Evolutionary conservation across 768 basidiomycete genomes (phyloP).

Genomic region (Tremella yokohamensis): DNA sequence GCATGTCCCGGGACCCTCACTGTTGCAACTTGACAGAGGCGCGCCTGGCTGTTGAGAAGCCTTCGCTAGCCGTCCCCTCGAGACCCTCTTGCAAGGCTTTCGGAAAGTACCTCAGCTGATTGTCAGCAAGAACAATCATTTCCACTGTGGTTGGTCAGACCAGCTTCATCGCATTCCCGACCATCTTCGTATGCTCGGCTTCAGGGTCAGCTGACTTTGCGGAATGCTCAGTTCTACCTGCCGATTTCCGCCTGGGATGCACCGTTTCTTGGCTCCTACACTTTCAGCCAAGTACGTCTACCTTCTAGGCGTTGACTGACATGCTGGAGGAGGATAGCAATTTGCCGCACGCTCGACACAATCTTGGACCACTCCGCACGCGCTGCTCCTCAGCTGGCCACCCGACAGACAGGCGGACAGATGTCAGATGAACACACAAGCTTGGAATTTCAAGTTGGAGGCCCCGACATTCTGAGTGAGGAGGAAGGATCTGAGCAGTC

Average conservation of each 20-base stretch:
- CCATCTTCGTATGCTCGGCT: background rate
- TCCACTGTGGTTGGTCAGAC: background rate
- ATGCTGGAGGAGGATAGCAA: conserved; percentile 58
- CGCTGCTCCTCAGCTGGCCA: background rate
- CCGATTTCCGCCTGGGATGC: background rate
- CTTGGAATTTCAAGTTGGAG: background rate
- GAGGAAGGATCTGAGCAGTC: background rate
- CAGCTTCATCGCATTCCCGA: conserved; percentile 1
- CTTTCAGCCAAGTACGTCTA: background rate
- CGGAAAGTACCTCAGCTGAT: background rate
- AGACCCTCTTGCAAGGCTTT: conserved; percentile 3
- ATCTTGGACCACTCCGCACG: conserved; percentile 62
- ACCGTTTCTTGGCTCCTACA: background rate
- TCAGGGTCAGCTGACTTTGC: background rate
- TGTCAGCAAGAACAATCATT: background rate
- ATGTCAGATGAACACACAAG: background rate
- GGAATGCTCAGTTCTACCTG: background rate
- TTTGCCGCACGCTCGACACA: conserved; percentile 58
- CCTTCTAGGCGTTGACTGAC: conserved; percentile 5
- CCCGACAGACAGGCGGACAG: background rate
- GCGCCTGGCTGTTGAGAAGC: background rate
- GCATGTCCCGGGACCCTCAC: background rate
- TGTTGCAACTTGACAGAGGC: background rate
- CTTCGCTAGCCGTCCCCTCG: background rate
- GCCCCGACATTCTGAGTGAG: background rate